Conservation (phyloP, 2,329 filamentous ascomycete genomes). For the Ophiocordyceps robertsii region DNA sequence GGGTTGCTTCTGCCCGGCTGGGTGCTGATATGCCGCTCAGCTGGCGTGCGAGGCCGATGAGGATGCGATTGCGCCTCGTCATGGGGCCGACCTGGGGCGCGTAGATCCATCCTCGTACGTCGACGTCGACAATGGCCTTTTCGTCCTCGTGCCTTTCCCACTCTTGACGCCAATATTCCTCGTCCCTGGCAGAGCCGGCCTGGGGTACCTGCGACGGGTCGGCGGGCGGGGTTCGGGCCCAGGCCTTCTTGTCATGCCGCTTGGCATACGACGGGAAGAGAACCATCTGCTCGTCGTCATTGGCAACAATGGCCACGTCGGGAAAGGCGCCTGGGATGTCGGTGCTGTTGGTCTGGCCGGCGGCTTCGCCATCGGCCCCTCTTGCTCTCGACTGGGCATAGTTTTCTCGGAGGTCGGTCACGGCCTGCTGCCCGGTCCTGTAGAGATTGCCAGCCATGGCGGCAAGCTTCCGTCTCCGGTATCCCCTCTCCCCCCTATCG, state of each 20-base stretch:
- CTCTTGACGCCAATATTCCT: constrained; percentile 63
- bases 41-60: constrained; percentile 76
- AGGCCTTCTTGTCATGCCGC: constrained; percentile 44
- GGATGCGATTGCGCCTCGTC: constrained; percentile 72
- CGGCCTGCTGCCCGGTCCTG: constrained; percentile 39
- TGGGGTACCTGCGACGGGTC: constrained; percentile 16
- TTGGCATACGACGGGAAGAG: constrained; percentile 90
- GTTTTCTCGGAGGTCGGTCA: constrained; percentile 45
- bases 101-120: constrained; percentile 93
- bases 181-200: constrained; percentile 36
- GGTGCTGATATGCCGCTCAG: constrained; percentile 76
- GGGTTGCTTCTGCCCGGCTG: constrained; percentile 20
- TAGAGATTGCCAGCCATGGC: constrained; percentile 46
- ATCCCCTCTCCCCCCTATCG: constrained; percentile 44
- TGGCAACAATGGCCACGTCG: constrained; percentile 65
- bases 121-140: constrained; percentile 80
- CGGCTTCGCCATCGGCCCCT: constrained; percentile 13
- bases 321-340: constrained; percentile 67
- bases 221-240: constrained; percentile 12
- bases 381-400: constrained; percentile 38
- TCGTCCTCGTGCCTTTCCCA: constrained; percentile 73
- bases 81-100: constrained; percentile 72
- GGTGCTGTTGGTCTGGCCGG: constrained; percentile 14
- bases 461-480: constrained; percentile 66
- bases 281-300: constrained; percentile 83